phyloP scores from a whole-genome alignment of 2,329 filamentous ascomycete genomes.

The Alternaria tenuissima region DNA sequence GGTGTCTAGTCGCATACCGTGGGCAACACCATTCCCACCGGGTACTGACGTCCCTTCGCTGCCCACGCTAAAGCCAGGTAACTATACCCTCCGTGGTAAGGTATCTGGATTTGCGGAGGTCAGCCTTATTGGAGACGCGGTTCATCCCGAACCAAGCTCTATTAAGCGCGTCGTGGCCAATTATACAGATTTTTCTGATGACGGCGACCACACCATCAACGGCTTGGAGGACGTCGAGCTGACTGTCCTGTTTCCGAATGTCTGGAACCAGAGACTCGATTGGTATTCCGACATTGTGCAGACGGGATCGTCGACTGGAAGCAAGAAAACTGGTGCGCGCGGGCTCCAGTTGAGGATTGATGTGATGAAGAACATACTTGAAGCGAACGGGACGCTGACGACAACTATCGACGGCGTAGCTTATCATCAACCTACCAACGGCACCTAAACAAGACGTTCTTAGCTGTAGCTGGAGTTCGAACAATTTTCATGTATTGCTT shows the following conservation, averaged over 20 bases:
- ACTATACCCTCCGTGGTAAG: slow-evolving; percentile 22
- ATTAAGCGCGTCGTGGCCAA: slow-evolving; percentile 43
- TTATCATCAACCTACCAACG: slow-evolving; percentile 53
- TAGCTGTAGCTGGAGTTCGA: background rate
- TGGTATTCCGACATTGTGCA: slow-evolving; percentile 54
- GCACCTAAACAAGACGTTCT: slow-evolving; percentile 18
- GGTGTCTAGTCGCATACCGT: slow-evolving; percentile 45
- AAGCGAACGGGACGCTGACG: slow-evolving; percentile 53
- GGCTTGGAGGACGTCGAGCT: slow-evolving; percentile 50
- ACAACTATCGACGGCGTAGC: slow-evolving; percentile 49
- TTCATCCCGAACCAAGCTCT: background rate
- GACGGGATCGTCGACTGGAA: slow-evolving; percentile 39
- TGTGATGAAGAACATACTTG: slow-evolving; percentile 51
- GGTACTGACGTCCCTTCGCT: slow-evolving; percentile 6
- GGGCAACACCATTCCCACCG: slow-evolving; percentile 46
- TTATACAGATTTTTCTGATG: slow-evolving; percentile 52
- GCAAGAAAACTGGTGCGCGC: slow-evolving; percentile 51
- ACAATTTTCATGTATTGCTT: background rate
- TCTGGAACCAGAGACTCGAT: slow-evolving; percentile 40
- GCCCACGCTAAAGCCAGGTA: slow-evolving; percentile 3
- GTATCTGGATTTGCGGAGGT: slow-evolving; percentile 28
- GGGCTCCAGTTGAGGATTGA: slow-evolving; percentile 55
- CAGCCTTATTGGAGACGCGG: slow-evolving; percentile 4
- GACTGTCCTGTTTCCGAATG: slow-evolving; percentile 10
- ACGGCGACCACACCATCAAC: slow-evolving; percentile 42